These are phyloP conservation scores for Cyberlindnera subsufficiens DNA, from an alignment of 805 yeast species.

Conservation along the genomic window DNA sequence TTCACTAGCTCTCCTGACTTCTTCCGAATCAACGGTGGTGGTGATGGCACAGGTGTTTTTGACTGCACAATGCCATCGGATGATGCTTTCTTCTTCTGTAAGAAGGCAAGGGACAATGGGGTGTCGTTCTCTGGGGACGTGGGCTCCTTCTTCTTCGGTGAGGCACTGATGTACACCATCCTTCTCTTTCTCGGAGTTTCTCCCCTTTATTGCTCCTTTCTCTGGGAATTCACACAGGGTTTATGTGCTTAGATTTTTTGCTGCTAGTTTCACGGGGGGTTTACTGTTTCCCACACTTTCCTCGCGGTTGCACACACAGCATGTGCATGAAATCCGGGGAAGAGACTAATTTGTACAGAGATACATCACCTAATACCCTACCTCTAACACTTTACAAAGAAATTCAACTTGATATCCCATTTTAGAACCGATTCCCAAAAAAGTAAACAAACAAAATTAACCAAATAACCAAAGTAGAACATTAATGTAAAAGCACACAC, in stretches of 20 bases:
- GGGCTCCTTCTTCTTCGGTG: constrained; percentile 2
- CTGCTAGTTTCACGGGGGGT: too few relatives aligned
- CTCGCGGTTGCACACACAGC: too few relatives aligned
- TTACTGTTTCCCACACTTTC: too few relatives aligned
- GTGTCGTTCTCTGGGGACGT: neutral
- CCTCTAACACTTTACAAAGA: too few relatives aligned
- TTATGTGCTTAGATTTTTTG: too few relatives aligned
- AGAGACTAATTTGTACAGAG: too few relatives aligned
- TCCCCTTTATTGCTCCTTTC: too few relatives aligned
- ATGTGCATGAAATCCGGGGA: too few relatives aligned
- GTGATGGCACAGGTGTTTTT: constrained; percentile 1
- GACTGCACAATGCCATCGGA: constrained; percentile 3
- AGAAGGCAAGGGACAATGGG: constrained; percentile 17
- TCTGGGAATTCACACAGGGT: too few relatives aligned
- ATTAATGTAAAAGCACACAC: neutral
- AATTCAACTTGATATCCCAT: too few relatives aligned
- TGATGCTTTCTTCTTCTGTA: constrained; percentile 16
- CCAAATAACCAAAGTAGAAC: neutral
- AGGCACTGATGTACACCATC: constrained; percentile 13
- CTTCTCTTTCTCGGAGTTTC: too few relatives aligned
- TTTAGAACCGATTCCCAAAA: neutral
- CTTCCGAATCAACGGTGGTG: constrained; percentile 52
- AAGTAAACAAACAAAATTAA: neutral
- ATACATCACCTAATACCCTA: too few relatives aligned
- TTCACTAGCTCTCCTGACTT: constrained; percentile 86